Percentiles rank a stretch among this genome's conserved stretches.
These are phyloP conservation scores for Pythium folliculosum DNA, from an alignment of 352 stramenopile species.

Conservation along the genomic window DNA sequence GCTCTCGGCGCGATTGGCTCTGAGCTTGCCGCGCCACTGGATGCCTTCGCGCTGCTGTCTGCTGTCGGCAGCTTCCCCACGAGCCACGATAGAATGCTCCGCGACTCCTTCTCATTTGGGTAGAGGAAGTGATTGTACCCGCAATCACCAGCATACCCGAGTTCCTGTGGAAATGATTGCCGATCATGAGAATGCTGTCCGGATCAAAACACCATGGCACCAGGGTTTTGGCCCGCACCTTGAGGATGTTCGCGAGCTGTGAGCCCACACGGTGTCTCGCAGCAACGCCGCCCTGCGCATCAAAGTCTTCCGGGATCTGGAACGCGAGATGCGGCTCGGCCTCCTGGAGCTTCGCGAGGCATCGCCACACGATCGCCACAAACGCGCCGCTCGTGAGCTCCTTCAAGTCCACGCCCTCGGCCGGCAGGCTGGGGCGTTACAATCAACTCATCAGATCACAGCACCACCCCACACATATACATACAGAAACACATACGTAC, in stretches of 20 bases:
- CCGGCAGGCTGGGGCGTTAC: slow-evolving; percentile 4
- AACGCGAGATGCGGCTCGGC: slow-evolving; percentile 33
- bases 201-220: neutral
- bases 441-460: neutral
- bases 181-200: neutral
- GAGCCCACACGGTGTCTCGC: slow-evolving; percentile 75
- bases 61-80: slow-evolving; percentile 64
- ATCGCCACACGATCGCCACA: slow-evolving; percentile 47
- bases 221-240: slow-evolving; percentile 36
- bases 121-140: slow-evolving; percentile 91
- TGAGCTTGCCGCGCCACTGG: neutral
- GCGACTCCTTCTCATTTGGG: slow-evolving; percentile 80
- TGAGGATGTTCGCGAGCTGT: slow-evolving; percentile 69
- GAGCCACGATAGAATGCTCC: slow-evolving; percentile 79
- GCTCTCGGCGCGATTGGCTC: neutral
- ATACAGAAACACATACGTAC: slow-evolving; percentile 7
- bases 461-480: no score
- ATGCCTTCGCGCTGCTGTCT: neutral
- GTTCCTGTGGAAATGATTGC: slow-evolving; percentile 39
- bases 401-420: slow-evolving; percentile 16
- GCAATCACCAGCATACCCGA: slow-evolving; percentile 82
- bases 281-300: slow-evolving; percentile 57
- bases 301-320: slow-evolving; percentile 23
- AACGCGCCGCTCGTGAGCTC: slow-evolving; percentile 49
- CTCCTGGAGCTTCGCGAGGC: slow-evolving; percentile 41